Percentiles rank a stretch among this genome's conserved stretches.
Conservation (phyloP, 2,329 filamentous ascomycete genomes). For the Rhexocercosporidium sp. region DNA sequence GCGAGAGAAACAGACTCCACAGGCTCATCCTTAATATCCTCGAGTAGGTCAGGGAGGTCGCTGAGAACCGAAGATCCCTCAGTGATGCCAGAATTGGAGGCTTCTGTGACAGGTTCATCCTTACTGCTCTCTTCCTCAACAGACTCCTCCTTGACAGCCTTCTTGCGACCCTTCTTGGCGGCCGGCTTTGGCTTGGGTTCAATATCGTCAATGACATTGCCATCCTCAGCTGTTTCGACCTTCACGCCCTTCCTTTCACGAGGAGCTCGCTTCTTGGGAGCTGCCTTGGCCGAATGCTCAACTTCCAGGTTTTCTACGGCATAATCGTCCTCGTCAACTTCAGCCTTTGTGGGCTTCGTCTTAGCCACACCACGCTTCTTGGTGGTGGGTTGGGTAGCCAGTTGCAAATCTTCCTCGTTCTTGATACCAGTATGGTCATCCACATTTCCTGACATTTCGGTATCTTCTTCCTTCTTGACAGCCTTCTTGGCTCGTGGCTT, state of each 20-base stretch:
- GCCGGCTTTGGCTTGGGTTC: not conserved
- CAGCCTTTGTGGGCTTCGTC: slow-evolving; percentile 43
- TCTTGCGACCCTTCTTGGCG: slow-evolving; percentile 32
- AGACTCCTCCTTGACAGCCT: slow-evolving; percentile 25
- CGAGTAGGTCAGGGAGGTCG: not conserved
- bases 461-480: slow-evolving; percentile 33
- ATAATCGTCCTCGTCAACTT: slow-evolving; percentile 26
- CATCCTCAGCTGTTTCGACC: slow-evolving; percentile 24
- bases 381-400: not conserved
- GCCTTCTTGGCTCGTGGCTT: slow-evolving; percentile 25
- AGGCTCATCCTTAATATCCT: not conserved
- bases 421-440: slow-evolving; percentile 10
- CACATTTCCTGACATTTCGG: not conserved
- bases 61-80: slow-evolving; percentile 5
- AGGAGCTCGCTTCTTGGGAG: slow-evolving; percentile 21
- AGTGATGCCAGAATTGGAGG: slow-evolving; percentile 11
- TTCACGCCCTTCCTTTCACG: slow-evolving; percentile 30
- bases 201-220: not conserved
- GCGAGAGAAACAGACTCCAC: not conserved
- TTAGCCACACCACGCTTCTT: slow-evolving; percentile 31
- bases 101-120: slow-evolving; percentile 3
- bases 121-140: slow-evolving; percentile 9
- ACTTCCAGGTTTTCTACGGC: slow-evolving; percentile 33
- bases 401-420: slow-evolving; percentile 33
- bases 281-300: slow-evolving; percentile 24